Base-by-base conservation (phyloP, 495 filamentous ascomycete species). In the Pseudotulostoma volvatum region DNA sequence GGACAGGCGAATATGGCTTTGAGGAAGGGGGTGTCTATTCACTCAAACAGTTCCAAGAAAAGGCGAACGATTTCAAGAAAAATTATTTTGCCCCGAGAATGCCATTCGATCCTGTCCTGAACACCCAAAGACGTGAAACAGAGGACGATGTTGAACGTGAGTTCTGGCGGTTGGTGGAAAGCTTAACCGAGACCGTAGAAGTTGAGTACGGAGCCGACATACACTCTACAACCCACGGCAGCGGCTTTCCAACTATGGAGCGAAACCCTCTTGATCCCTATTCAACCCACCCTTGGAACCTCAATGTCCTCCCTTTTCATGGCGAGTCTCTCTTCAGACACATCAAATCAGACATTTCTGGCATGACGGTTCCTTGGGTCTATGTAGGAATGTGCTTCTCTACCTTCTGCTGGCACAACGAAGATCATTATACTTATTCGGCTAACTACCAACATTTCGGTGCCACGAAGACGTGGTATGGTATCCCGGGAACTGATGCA, bases 361-460 rank as follows among this genome's bases (percentile, higher is more conserved):
- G 90, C 23, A 99, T 99, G 90, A 99, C 90, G 1, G 88, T 99
- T 4, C 90, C 90, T 11, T 99, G 90, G 90, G 75, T 96, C 4
- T 99, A 99, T 53, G 92, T 99, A n/a, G 90, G 90, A 42, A 99
- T 99, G 90, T 92, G 86, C 49, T 99, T 99, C 57, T 96, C 90
- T 2, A 95, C 88, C 2, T 99, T 99, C 53, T 99, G 90, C 57
- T 99, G 90, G 90, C 90, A 99, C 52, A 93, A 93, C 44, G 90
- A 99, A 53, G 90, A 99, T 54, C 90, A 99, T 49, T 94, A 93
- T 49, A 76, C 90, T 0, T 99, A 99, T 55, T 99, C 90, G 14
- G 81, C 90, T 31, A 99, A 99, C 49, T 99, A 99, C 47, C 90
- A 99, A 49, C 90, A 99, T 50, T 94, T 99, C 52, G 90, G 90